Percentiles rank a stretch among this genome's conserved stretches.
Evolutionary conservation across 2,329 filamentous ascomycete species (phyloP).

Genomic region (Fusarium clavum): DNA sequence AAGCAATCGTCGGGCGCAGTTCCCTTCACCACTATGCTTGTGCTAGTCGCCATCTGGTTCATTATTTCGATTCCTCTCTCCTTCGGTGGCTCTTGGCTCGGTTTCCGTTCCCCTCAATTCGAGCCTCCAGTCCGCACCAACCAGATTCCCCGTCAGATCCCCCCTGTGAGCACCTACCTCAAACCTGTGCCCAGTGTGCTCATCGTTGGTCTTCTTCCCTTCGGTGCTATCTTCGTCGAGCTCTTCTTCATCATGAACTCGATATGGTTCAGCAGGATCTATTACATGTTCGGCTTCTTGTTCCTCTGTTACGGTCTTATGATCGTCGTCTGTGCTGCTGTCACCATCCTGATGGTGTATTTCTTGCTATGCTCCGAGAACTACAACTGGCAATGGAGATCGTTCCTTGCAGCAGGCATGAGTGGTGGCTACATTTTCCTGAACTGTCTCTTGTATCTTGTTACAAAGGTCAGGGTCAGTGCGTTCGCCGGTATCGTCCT

Average conservation of each 20-base stretch:
- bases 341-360: slow-evolving; percentile 94
- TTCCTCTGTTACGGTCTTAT: slow-evolving; percentile 98
- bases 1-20: slow-evolving; percentile 93
- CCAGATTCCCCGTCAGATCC: slow-evolving; percentile 97
- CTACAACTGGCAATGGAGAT: slow-evolving; percentile 99
- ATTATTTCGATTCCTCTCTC: slow-evolving; percentile 94
- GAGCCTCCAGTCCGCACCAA: slow-evolving; percentile 91
- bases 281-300: slow-evolving; percentile 99
- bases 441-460: slow-evolving; percentile 91
- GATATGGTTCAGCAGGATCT: slow-evolving; percentile 98
- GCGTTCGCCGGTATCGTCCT: slow-evolving; percentile 88
- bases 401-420: slow-evolving; percentile 91
- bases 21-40: slow-evolving; percentile 95
- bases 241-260: slow-evolving; percentile 99
- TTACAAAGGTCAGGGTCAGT: slow-evolving; percentile 86
- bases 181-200: slow-evolving; percentile 90
- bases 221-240: slow-evolving; percentile 97
- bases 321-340: slow-evolving; percentile 93
- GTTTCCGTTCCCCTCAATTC: slow-evolving; percentile 79
- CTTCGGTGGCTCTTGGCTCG: slow-evolving; percentile 90
- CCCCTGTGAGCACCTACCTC: slow-evolving; percentile 84
- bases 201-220: slow-evolving; percentile 90
- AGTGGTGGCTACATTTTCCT: slow-evolving; percentile 92
- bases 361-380: slow-evolving; percentile 96
- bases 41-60: slow-evolving; percentile 95